Base-by-base conservation (phyloP, 1,139 yeast genomes). In the Nakaseomyces glabratus region DNA sequence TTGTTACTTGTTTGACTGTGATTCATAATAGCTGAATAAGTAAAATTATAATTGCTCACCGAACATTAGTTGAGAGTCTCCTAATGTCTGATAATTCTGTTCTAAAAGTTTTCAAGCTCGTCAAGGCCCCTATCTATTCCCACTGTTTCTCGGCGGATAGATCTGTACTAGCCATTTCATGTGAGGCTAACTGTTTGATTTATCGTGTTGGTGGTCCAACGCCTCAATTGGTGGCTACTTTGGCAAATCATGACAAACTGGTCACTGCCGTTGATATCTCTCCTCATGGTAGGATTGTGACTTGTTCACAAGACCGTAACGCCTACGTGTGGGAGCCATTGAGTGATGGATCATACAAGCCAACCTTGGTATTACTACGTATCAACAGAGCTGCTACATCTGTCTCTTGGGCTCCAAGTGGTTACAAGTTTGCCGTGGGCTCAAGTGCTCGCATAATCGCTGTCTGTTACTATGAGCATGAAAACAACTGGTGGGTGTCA, bases 401-500 rank as follows among this genome's bases (percentile, higher is more conserved):
- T 48, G 95, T 88, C 38, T 71, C 76, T 47, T 90, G 98, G 98
- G 82, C 95, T 4, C 95, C 97, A 17, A 75, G 73, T 46, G 97
- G 96, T 13, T 65, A 65, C 54, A 93, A 93, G 65, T 90, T 93
- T 61, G 98, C 98, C 1, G 97, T 90, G 30, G 98, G 97, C 0
- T 84, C 96, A 4, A 84, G 95, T 37, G 97, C 95, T 37, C 69
- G 97, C 38, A 79, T 84, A 43, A 80, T 93, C 59, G 95, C 98
- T 12, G 82, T 93, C 34, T 93, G 98, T 64, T 90, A 88, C 63
- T 90, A 82, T 59, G 98, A 93, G 60, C 82, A 71, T 44, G 96
- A 88, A 52, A 90, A 90, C 59, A 95, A 93, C 58, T 93, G 99
- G 99, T 93, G 99, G 99, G 88, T 90, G 35, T 85, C 97, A 14